Evolutionary conservation across 768 basidiomycete genomes (phyloP).

Genomic region (Boletus tomentosulus): DNA sequence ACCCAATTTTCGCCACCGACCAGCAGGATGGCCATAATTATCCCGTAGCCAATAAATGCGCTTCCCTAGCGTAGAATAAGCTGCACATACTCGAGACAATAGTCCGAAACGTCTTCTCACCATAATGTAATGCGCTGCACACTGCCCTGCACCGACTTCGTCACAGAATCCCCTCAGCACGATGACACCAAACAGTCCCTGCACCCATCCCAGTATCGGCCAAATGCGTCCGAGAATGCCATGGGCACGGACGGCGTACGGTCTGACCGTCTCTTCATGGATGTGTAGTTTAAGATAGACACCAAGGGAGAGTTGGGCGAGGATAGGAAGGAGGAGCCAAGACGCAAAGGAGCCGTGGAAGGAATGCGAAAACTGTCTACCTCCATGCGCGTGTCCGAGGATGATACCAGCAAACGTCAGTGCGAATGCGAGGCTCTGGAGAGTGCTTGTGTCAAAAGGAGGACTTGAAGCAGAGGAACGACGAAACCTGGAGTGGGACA

Average conservation of each 20-base stretch:
- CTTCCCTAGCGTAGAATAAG: slow-evolving; percentile 47
- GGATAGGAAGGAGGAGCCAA: slow-evolving; percentile 54
- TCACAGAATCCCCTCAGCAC: slow-evolving; percentile 77
- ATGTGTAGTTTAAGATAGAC: slow-evolving; percentile 93
- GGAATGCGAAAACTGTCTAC: slow-evolving; percentile 69
- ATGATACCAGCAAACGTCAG: slow-evolving; percentile 71
- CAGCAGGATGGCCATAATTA: slow-evolving; percentile 75
- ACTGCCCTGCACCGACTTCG: slow-evolving; percentile 69
- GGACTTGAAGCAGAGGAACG: background rate
- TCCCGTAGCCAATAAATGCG: slow-evolving; percentile 84
- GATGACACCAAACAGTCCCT: slow-evolving; percentile 83
- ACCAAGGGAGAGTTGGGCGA: slow-evolving; percentile 65
- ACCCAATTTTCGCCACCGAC: slow-evolving; percentile 78
- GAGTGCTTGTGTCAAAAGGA: background rate
- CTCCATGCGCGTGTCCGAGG: slow-evolving; percentile 84
- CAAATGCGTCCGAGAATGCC: slow-evolving; percentile 80
- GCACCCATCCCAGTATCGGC: slow-evolving; percentile 83
- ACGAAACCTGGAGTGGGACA: slow-evolving; percentile 70
- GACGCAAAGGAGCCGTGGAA: slow-evolving; percentile 67
- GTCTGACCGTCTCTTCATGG: slow-evolving; percentile 69
- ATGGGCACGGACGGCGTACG: slow-evolving; percentile 66
- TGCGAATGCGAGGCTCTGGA: slow-evolving; percentile 61
- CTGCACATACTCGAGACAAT: slow-evolving; percentile 3
- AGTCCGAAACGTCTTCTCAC: slow-evolving; percentile 22
- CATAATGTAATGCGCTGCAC: slow-evolving; percentile 86